Conservation (phyloP, 768 basidiomycete species). For the Phaeotremella skinneri region DNA sequence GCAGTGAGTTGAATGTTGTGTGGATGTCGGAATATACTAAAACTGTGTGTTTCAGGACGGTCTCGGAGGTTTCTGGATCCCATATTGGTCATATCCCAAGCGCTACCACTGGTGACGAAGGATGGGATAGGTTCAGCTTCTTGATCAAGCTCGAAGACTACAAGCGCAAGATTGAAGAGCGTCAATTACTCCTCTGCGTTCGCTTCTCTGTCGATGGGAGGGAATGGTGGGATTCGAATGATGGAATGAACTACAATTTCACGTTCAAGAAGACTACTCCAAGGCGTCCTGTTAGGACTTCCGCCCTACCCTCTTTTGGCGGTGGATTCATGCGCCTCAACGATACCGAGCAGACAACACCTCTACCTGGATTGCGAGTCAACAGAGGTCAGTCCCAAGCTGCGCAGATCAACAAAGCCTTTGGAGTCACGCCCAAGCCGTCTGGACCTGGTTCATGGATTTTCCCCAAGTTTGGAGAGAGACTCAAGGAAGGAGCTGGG, state of each 20-base stretch:
- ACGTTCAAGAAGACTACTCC: slow-evolving; percentile 42
- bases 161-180: slow-evolving; percentile 48
- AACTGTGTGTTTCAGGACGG: slow-evolving; percentile 40
- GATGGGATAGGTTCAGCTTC: slow-evolving; percentile 52
- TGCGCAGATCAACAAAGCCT: slow-evolving; percentile 28
- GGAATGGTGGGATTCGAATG: slow-evolving; percentile 52
- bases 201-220: slow-evolving; percentile 47
- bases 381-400: slow-evolving; percentile 19
- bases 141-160: slow-evolving; percentile 51
- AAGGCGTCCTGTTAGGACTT: slow-evolving; percentile 21
- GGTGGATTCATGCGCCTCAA: slow-evolving; percentile 19
- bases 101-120: slow-evolving; percentile 47
- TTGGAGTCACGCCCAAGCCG: slow-evolving; percentile 19
- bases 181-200: slow-evolving; percentile 47
- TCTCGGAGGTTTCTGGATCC: slow-evolving; percentile 46
- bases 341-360: slow-evolving; percentile 6
- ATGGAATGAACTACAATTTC: slow-evolving; percentile 50
- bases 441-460: slow-evolving; percentile 34
- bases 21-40: background rate
- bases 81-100: slow-evolving; percentile 48
- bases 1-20: slow-evolving; percentile 57
- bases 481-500: slow-evolving; percentile 1
- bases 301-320: slow-evolving; percentile 23
- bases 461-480: slow-evolving; percentile 31
- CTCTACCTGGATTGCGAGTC: slow-evolving; percentile 35